Conservation (phyloP, 768 basidiomycete species). For the Amanita rubescens region DNA sequence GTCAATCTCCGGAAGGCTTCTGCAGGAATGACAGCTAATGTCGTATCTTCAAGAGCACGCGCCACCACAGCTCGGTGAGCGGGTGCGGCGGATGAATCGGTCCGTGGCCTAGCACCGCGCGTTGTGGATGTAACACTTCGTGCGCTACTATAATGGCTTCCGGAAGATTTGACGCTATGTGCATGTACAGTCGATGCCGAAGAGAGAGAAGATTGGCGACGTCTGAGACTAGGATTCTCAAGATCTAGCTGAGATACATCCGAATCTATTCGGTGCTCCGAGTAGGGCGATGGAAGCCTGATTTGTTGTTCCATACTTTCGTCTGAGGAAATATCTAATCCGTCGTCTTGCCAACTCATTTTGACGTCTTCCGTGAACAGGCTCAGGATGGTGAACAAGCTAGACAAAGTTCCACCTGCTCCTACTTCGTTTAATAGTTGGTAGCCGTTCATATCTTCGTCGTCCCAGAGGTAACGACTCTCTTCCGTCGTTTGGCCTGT, state of each 20-base stretch:
- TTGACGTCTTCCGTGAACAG: slow-evolving; percentile 94
- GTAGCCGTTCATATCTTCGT: slow-evolving; percentile 90
- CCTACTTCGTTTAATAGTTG: slow-evolving; percentile 95
- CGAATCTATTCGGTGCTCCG: slow-evolving; percentile 41
- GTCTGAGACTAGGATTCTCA: slow-evolving; percentile 21
- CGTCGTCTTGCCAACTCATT: slow-evolving; percentile 83
- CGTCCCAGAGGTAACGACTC: slow-evolving; percentile 60
- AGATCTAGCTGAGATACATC: slow-evolving; percentile 61
- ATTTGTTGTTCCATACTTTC: slow-evolving; percentile 19
- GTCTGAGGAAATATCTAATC: slow-evolving; percentile 23
- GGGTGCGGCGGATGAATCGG: slow-evolving; percentile 22
- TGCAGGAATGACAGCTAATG: slow-evolving; percentile 97
- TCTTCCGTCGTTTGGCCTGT: slow-evolving; percentile 45
- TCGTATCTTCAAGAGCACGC: slow-evolving; percentile 90
- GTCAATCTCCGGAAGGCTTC: slow-evolving; percentile 93
- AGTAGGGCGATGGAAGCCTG: slow-evolving; percentile 17
- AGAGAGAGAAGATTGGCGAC: slow-evolving; percentile 51
- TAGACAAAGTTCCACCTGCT: slow-evolving; percentile 90
- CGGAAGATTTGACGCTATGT: slow-evolving; percentile 21
- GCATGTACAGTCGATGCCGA: slow-evolving; percentile 64
- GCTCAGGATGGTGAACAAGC: slow-evolving; percentile 92
- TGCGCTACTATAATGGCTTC: slow-evolving; percentile 20
- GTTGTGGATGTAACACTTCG: slow-evolving; percentile 15
- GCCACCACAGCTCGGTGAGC: slow-evolving; percentile 73
- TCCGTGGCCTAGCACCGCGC: slow-evolving; percentile 15